Percentiles rank a stretch among this genome's conserved stretches.
phyloP scores from a whole-genome alignment of 306 rosid species.

The Pyrus betulifolia region DNA sequence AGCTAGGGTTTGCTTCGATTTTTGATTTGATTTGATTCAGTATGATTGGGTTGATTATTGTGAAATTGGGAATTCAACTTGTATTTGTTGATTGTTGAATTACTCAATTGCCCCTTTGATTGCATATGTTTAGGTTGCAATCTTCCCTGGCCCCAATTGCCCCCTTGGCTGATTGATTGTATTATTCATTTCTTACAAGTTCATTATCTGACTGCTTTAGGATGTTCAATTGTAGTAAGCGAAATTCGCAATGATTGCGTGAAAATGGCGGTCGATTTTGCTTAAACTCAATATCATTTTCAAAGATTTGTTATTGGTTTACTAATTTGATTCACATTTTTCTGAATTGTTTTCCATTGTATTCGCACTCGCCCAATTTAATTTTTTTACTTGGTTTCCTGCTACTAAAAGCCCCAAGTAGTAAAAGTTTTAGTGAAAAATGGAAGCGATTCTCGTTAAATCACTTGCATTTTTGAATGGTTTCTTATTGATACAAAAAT shows the following conservation, averaged over 20 bases:
- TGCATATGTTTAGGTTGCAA: slow-evolving; percentile 1
- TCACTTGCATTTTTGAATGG: not conserved
- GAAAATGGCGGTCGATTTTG: not conserved
- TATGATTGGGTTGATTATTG: not conserved
- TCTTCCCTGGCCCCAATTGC: not conserved
- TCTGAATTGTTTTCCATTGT: not conserved
- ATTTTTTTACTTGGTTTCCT: not conserved
- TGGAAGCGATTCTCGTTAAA: not conserved
- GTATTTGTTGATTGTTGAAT: not conserved
- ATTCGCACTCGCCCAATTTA: not conserved
- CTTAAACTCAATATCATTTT: not conserved
- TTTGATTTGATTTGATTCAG: not conserved
- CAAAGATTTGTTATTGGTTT: not conserved
- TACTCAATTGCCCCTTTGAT: not conserved
- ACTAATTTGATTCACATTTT: not conserved
- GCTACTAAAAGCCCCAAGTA: not conserved
- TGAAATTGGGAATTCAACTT: not conserved
- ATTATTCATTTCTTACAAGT: not conserved
- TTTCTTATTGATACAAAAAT: not conserved
- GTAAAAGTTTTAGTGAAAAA: not conserved
- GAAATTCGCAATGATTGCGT: not conserved
- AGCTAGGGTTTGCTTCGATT: slow-evolving; percentile 18
- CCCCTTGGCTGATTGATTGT: not conserved
- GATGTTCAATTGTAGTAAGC: not conserved
- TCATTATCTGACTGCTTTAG: not conserved